Conservation (phyloP, 192 early-diverging fungal genomes). For the Oehlia diaphana region DNA sequence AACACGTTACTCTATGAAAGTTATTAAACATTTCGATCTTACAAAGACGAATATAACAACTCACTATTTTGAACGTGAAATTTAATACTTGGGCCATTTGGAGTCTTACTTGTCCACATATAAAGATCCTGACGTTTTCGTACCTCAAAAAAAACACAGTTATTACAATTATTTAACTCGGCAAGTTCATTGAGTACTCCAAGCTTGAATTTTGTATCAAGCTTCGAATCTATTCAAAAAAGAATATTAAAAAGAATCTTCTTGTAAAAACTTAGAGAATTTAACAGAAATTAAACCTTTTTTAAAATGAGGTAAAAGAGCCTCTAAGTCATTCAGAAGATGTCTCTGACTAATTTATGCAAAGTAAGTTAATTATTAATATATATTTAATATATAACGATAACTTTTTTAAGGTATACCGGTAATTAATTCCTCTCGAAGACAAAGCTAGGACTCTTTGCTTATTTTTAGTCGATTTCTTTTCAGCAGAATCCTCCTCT, state of each 20-base stretch:
- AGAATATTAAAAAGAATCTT: neutral
- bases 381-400: neutral
- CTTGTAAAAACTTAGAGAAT: neutral
- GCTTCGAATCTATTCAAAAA: constrained; percentile 68
- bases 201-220: constrained; percentile 90
- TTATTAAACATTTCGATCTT: neutral
- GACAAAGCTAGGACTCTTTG: constrained; percentile 88
- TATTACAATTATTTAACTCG: constrained; percentile 98
- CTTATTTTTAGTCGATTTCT: constrained; percentile 72
- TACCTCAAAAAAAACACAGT: constrained; percentile 94
- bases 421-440: constrained; percentile 83
- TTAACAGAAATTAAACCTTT: constrained; percentile 57
- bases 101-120: constrained; percentile 94
- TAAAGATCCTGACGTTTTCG: constrained; percentile 91
- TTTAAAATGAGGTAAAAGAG: constrained; percentile 91
- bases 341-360: constrained; percentile 76
- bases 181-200: constrained; percentile 90
- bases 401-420: constrained; percentile 50
- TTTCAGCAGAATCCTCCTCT: constrained; percentile 37
- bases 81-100: constrained; percentile 92
- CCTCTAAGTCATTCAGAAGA: constrained; percentile 84
- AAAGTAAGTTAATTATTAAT: neutral
- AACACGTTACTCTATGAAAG: neutral
- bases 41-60: neutral
- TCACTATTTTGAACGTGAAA: constrained; percentile 92